phyloP scores from a whole-genome alignment of 2,329 filamentous ascomycete species.

The Geosmithia morbida region DNA sequence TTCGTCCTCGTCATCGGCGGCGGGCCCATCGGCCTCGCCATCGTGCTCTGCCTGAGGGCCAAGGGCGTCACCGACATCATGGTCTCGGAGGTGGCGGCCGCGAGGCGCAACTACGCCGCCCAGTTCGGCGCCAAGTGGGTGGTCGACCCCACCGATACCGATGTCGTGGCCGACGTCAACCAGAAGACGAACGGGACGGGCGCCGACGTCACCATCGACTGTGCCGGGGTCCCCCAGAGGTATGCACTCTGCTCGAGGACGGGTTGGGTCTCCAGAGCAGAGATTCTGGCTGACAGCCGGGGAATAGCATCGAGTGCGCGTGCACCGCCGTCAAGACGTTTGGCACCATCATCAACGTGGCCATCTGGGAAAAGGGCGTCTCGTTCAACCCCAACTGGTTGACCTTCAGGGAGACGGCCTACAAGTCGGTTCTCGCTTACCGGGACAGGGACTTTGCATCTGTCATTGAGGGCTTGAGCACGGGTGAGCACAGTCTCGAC shows the following conservation, averaged over 20 bases:
- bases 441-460: background rate
- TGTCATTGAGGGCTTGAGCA: background rate
- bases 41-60: constrained; percentile 28
- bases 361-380: constrained; percentile 44
- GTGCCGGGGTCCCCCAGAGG: constrained; percentile 6
- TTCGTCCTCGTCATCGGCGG: constrained; percentile 30
- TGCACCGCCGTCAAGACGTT: constrained; percentile 33
- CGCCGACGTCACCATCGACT: constrained; percentile 29
- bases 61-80: constrained; percentile 31
- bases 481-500: constrained; percentile 14
- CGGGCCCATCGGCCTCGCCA: constrained; percentile 32
- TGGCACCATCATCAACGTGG: constrained; percentile 47
- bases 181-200: constrained; percentile 33
- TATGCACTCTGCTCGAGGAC: background rate
- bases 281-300: constrained; percentile 39
- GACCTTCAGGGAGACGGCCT: constrained; percentile 8
- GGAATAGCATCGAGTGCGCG: constrained; percentile 25
- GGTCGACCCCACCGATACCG: constrained; percentile 24
- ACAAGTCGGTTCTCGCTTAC: constrained; percentile 8
- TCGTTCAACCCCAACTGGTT: constrained; percentile 20
- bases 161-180: constrained; percentile 28
- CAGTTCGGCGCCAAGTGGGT: constrained; percentile 28
- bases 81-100: constrained; percentile 27
- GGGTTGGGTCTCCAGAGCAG: no score
- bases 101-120: constrained; percentile 24